A percentile compares a stretch with the other conserved stretches of the same genome.
Evolutionary conservation across 2,329 filamentous ascomycete genomes (phyloP).

Genomic region (Ophiostoma piceae): DNA sequence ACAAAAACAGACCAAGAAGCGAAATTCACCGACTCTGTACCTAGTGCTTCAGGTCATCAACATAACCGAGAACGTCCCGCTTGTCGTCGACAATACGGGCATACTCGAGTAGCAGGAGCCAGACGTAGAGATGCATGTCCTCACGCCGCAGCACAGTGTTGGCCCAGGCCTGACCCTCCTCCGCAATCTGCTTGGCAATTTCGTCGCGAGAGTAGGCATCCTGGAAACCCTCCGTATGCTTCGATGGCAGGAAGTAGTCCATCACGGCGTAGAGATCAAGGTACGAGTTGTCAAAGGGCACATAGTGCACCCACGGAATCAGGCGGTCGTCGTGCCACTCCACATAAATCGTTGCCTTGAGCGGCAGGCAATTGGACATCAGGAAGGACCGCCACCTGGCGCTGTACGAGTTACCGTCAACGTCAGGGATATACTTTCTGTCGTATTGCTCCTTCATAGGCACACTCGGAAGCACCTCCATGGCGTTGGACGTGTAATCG

Average conservation of each 20-base stretch:
- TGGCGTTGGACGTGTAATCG: conserved; percentile 37
- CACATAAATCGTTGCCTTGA: conserved; percentile 66
- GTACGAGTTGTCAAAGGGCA: conserved; percentile 63
- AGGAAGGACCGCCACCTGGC: conserved; percentile 59
- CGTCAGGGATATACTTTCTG: conserved; percentile 62
- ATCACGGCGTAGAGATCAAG: conserved; percentile 60
- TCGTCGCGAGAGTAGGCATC: conserved; percentile 37
- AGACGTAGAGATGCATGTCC: conserved; percentile 63
- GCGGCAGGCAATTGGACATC: conserved; percentile 55
- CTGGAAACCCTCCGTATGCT: conserved; percentile 28
- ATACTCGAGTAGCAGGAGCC: conserved; percentile 55
- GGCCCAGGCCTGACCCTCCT: conserved; percentile 56
- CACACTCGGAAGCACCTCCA: conserved; percentile 33
- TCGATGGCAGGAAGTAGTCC: conserved; percentile 56
- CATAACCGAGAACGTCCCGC: conserved; percentile 41
- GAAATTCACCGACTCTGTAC: background rate
- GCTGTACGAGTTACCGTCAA: conserved; percentile 62
- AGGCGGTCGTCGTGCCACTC: conserved; percentile 71
- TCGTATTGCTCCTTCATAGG: conserved; percentile 46
- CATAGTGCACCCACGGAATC: conserved; percentile 65
- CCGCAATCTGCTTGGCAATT: conserved; percentile 54
- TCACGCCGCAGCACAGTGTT: conserved; percentile 56
- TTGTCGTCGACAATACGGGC: conserved; percentile 46
- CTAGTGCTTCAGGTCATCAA: conserved; percentile 37
- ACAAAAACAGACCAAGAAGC: background rate